These are phyloP conservation scores for Hypoxylon lienhwacheense DNA, from an alignment of 495 filamentous ascomycete species.

Conservation along the genomic window DNA sequence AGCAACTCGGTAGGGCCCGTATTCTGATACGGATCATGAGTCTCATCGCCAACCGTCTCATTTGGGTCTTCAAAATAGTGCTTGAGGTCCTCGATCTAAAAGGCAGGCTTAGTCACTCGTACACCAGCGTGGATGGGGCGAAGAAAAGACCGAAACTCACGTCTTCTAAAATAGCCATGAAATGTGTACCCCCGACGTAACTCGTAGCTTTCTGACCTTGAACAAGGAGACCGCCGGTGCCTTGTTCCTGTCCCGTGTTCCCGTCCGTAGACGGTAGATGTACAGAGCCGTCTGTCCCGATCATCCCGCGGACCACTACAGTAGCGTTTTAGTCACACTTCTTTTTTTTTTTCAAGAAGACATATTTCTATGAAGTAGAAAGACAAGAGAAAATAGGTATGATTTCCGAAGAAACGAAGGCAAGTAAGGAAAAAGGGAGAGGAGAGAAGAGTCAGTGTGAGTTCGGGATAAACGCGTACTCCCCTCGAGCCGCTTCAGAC, in stretches of 20 bases:
- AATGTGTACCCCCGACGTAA: constrained; percentile 58
- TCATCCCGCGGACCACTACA: constrained; percentile 52
- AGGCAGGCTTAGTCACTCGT: constrained; percentile 2
- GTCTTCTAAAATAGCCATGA: constrained; percentile 59
- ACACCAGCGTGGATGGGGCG: neutral
- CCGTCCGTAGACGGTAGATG: constrained; percentile 29
- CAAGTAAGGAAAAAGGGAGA: neutral
- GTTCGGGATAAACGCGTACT: constrained; percentile 21
- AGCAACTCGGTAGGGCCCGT: constrained; percentile 39
- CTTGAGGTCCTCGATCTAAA: constrained; percentile 51
- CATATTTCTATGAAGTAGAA: neutral
- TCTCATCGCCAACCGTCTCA: constrained; percentile 36
- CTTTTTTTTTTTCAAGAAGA: neutral
- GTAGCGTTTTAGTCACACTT: constrained; percentile 5
- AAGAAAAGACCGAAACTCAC: constrained; percentile 35
- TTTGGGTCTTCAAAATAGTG: constrained; percentile 47
- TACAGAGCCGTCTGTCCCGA: constrained; percentile 39
- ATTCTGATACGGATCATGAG: constrained; percentile 34
- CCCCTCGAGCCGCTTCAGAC: constrained; percentile 56
- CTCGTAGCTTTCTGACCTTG: constrained; percentile 41
- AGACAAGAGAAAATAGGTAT: neutral
- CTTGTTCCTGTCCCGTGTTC: constrained; percentile 14
- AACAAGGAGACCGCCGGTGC: constrained; percentile 38
- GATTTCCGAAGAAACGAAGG: neutral
- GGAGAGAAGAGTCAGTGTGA: neutral